phyloP scores from a whole-genome alignment of 257 asterid genomes.

The Solanum neorickii region DNA sequence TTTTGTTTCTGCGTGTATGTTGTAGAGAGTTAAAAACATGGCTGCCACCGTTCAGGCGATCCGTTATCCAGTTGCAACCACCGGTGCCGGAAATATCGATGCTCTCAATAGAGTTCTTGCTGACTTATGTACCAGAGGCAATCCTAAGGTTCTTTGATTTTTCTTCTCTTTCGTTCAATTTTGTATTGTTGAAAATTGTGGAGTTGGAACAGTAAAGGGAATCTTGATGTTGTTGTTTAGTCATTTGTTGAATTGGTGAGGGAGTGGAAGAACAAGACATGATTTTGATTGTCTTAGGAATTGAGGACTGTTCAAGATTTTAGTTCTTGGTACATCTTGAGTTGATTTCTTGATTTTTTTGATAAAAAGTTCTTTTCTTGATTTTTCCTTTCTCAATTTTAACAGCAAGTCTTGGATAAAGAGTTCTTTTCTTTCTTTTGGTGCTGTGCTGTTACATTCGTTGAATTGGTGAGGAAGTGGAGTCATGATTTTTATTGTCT shows the following conservation, averaged over 20 bases:
- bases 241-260: background rate
- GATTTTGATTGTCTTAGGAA: background rate
- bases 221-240: background rate
- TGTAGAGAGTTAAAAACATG: slow-evolving; percentile 10
- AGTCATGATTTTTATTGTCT: background rate
- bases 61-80: slow-evolving; percentile 48
- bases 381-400: background rate
- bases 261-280: background rate
- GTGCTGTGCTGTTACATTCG: background rate
- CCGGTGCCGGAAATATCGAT: slow-evolving; percentile 60
- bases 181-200: slow-evolving; percentile 1
- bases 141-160: background rate
- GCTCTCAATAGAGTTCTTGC: slow-evolving; percentile 27
- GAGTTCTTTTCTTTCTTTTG: background rate
- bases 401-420: background rate
- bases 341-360: background rate
- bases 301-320: background rate
- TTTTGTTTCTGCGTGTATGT: background rate
- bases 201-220: background rate
- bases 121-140: background rate
- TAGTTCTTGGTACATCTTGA: background rate
- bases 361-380: background rate
- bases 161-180: background rate
- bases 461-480: background rate
- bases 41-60: slow-evolving; percentile 44